phyloP scores from a whole-genome alignment of 441 rosid genomes.

The Euphorbia schlechtendalii region DNA sequence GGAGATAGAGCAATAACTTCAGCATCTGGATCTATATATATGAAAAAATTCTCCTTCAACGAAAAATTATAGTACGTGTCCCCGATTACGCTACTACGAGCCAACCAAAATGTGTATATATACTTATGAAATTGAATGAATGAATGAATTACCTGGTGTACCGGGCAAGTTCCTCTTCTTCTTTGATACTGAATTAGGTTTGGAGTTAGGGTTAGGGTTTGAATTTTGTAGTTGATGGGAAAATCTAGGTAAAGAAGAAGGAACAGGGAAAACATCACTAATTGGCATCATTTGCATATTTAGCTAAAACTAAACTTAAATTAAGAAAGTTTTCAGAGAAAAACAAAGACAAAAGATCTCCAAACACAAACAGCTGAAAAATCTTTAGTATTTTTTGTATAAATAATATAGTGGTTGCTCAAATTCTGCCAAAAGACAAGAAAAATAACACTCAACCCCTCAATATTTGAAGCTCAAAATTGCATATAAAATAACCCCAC shows the following conservation, averaged over 20 bases:
- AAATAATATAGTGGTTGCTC: constrained; percentile 24
- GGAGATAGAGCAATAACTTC: constrained; percentile 62
- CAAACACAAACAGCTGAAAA: constrained; percentile 43
- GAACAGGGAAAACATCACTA: constrained; percentile 59
- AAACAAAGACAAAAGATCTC: constrained; percentile 23
- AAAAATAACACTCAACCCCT: constrained; percentile 29
- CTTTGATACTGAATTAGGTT: constrained; percentile 29
- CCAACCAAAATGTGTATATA: not conserved
- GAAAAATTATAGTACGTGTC: too few relatives aligned
- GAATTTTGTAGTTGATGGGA: constrained; percentile 35
- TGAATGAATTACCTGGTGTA: constrained; percentile 40
- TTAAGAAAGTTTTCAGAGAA: not conserved
- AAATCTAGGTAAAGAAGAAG: constrained; percentile 32
- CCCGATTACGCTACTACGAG: too few relatives aligned
- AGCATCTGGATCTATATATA: constrained; percentile 53
- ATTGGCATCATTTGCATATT: constrained; percentile 47
- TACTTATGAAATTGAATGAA: too few relatives aligned
- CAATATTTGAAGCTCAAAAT: constrained; percentile 32
- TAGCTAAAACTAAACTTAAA: not conserved
- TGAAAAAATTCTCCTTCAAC: too few relatives aligned
- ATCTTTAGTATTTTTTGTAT: constrained; percentile 32
- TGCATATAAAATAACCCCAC: constrained; percentile 7
- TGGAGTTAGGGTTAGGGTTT: constrained; percentile 49
- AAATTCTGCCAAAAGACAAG: constrained; percentile 68
- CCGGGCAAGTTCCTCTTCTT: constrained; percentile 66